phyloP scores from a whole-genome alignment of 1,139 yeast species.

The Suhomyces taliae region DNA sequence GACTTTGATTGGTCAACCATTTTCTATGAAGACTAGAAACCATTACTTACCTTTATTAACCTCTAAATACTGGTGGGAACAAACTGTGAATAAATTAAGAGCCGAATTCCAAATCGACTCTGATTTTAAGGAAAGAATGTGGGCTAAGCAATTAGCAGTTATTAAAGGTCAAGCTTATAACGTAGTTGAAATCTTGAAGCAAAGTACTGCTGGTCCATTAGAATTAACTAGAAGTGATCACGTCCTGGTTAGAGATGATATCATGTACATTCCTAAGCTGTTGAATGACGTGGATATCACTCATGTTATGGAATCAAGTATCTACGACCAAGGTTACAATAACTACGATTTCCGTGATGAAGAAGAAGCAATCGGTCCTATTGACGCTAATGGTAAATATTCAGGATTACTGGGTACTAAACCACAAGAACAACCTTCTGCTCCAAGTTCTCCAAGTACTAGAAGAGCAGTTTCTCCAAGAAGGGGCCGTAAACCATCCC shows the following conservation, averaged over 20 bases:
- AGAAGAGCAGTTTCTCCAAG: not conserved
- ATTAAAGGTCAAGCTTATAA: conserved; percentile 80
- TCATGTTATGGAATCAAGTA: conserved; percentile 23
- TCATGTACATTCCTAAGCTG: conserved; percentile 53
- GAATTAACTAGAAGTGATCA: conserved; percentile 63
- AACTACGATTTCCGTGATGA: not conserved
- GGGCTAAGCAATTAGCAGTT: conserved; percentile 68
- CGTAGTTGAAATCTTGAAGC: conserved; percentile 64
- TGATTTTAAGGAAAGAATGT: conserved; percentile 66
- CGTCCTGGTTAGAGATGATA: conserved; percentile 60
- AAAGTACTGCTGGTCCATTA: conserved; percentile 62
- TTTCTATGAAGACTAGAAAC: conserved; percentile 53
- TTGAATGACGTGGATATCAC: conserved; percentile 15
- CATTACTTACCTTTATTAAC: conserved; percentile 63
- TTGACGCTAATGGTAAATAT: not conserved
- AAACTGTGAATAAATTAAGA: conserved; percentile 47
- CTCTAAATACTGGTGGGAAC: conserved; percentile 72
- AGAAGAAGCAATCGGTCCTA: not conserved
- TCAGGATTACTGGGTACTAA: not conserved
- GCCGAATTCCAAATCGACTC: conserved; percentile 54
- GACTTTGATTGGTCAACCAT: conserved; percentile 67
- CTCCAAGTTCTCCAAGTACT: not conserved
- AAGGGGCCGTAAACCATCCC: not conserved
- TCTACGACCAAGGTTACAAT: conserved; percentile 17
- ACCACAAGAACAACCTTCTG: not conserved